Evolutionary conservation across 495 filamentous ascomycete species (phyloP).

Genomic region (Hypoxylon intermedium): DNA sequence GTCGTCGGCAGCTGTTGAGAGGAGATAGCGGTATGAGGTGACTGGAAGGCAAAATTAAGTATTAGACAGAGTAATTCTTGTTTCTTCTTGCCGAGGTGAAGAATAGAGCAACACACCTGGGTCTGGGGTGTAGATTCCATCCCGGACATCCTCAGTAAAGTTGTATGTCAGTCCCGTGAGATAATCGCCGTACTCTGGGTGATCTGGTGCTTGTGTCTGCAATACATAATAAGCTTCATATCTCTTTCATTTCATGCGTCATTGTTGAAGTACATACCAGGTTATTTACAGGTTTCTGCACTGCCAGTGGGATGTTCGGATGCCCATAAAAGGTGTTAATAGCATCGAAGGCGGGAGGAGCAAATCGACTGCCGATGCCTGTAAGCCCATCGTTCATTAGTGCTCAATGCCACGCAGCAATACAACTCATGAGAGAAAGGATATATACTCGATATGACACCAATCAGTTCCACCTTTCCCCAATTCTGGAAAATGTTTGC

Average conservation of each 20-base stretch:
- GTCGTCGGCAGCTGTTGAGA: conserved; percentile 46
- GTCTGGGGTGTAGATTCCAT: conserved; percentile 41
- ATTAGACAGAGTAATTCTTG: too few relatives aligned
- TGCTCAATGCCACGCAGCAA: background rate
- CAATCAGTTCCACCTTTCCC: conserved; percentile 29
- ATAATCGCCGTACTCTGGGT: conserved; percentile 35
- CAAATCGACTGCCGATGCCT: conserved; percentile 43
- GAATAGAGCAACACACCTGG: conserved; percentile 22
- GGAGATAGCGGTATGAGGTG: conserved; percentile 44
- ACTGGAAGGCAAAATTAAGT: conserved; percentile 19
- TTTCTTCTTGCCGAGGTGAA: too few relatives aligned
- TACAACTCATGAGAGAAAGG: background rate
- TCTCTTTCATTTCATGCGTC: too few relatives aligned
- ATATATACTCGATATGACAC: conserved; percentile 26
- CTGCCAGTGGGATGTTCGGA: conserved; percentile 38
- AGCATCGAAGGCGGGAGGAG: conserved; percentile 40
- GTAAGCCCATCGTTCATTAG: background rate
- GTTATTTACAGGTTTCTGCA: conserved; percentile 42
- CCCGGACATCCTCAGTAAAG: conserved; percentile 52
- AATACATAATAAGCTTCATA: conserved; percentile 3
- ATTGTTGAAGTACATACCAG: conserved; percentile 29
- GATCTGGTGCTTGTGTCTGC: conserved; percentile 36
- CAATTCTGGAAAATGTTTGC: conserved; percentile 25
- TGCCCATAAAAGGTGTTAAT: conserved; percentile 45
- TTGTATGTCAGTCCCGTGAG: conserved; percentile 54